Percentiles rank a stretch among this genome's conserved stretches.
phyloP scores from a whole-genome alignment of 805 yeast genomes.

The Barnettozyma salicaria region DNA sequence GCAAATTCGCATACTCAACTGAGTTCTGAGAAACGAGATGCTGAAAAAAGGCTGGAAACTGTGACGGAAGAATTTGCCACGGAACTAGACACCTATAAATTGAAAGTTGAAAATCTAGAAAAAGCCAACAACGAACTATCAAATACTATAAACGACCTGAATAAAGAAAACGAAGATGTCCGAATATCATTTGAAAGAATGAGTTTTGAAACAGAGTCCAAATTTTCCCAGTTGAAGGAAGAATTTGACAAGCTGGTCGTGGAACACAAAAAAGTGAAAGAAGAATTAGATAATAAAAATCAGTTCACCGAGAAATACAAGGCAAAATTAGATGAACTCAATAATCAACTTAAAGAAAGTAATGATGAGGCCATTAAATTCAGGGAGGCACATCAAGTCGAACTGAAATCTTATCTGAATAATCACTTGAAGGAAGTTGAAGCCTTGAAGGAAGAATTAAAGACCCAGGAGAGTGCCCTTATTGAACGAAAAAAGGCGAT shows the following conservation, averaged over 20 bases:
- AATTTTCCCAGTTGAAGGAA: slow-evolving; percentile 2
- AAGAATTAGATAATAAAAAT: slow-evolving; percentile 13
- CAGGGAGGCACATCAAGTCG: slow-evolving; percentile 11
- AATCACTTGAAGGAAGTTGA: background rate
- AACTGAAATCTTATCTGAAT: slow-evolving; percentile 1
- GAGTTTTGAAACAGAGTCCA: slow-evolving; percentile 2
- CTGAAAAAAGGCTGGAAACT: slow-evolving; percentile 16
- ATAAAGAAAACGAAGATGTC: slow-evolving; percentile 9
- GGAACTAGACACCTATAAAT: slow-evolving; percentile 15
- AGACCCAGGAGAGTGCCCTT: background rate
- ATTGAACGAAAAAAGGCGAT: background rate
- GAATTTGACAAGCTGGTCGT: slow-evolving; percentile 7
- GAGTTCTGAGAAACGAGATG: slow-evolving; percentile 19
- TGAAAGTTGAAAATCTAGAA: slow-evolving; percentile 13
- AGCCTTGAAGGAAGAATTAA: background rate
- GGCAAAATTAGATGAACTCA: slow-evolving; percentile 11
- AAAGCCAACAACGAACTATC: slow-evolving; percentile 10
- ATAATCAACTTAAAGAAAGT: slow-evolving; percentile 8
- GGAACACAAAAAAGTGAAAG: slow-evolving; percentile 1
- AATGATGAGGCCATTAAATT: slow-evolving; percentile 1
- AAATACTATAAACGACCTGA: slow-evolving; percentile 8
- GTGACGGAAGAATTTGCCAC: slow-evolving; percentile 7
- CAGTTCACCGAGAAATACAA: slow-evolving; percentile 6
- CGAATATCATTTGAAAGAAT: background rate
- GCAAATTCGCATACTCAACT: slow-evolving; percentile 31